A percentile compares a stretch with the other conserved stretches of the same genome.
These are phyloP conservation scores for Blastobotrys elegans DNA, from an alignment of 1,139 yeast genomes.

Conservation along the genomic window DNA sequence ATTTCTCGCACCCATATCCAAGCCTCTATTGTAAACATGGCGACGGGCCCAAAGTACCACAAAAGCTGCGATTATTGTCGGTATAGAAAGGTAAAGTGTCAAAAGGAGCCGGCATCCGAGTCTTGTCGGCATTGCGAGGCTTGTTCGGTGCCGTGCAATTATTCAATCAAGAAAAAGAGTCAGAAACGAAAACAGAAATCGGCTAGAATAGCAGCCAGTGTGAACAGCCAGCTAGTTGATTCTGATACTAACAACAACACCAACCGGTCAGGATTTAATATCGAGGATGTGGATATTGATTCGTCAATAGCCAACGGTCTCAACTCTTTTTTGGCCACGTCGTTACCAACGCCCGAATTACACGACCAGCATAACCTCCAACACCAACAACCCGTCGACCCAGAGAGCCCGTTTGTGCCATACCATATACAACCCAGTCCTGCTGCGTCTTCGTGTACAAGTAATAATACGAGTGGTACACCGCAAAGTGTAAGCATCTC, in stretches of 20 bases:
- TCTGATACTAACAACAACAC: neutral
- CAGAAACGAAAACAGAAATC: slow-evolving; percentile 20
- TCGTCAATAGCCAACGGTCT: slow-evolving; percentile 1
- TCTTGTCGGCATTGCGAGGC: slow-evolving; percentile 21
- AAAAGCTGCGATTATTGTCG: slow-evolving; percentile 25
- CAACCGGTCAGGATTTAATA: neutral
- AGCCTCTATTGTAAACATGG: neutral
- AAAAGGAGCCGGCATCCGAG: slow-evolving; percentile 11
- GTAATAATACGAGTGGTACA: neutral
- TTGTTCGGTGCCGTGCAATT: slow-evolving; percentile 20
- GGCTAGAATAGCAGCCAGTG: slow-evolving; percentile 20
- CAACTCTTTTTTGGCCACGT: slow-evolving; percentile 4
- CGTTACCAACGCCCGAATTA: neutral
- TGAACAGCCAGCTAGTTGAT: too few species aligned
- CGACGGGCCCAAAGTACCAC: slow-evolving; percentile 15
- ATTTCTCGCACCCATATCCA: neutral
- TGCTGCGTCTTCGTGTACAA: neutral
- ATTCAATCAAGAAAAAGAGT: slow-evolving; percentile 19
- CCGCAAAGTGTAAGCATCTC: neutral
- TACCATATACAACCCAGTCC: neutral
- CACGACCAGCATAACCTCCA: neutral
- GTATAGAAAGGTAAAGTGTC: slow-evolving; percentile 23
- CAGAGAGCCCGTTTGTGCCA: neutral
- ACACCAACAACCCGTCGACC: neutral
- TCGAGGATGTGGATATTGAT: neutral